Base-by-base conservation (phyloP, 2,329 filamentous ascomycete genomes). In the Arthrobotrys megalospora region DNA sequence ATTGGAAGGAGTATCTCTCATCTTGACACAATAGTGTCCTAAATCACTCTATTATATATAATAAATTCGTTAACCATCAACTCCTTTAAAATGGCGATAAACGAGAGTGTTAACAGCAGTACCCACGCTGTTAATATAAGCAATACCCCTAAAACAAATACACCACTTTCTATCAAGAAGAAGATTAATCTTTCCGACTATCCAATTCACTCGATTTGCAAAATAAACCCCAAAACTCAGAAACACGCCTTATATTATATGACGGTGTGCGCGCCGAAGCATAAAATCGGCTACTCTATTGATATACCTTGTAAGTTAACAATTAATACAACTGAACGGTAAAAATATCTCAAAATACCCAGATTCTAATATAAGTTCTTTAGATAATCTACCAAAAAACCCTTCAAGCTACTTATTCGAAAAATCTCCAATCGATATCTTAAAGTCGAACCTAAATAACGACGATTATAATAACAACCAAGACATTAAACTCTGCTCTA, bases 171-270 rank as follows among this genome's bases (percentile, higher is more conserved):
- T 6, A 38, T 6, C 24, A 52, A 53, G 34, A 53, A 53, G 1
- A 53, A 53, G n/a, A 32, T 12, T 6, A 14, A 21, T 7, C 21
- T n/a, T 32, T 53, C 50, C 28, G 28, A 34, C n/a, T 36, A 53
- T 19, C 50, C 24, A 53, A 34, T 53, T 24, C 50, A 34, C 24
- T 11, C 12, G 2, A 36, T 53, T 7, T 19, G 24, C 50, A 34
- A 53, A 53, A 53, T 53, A 34, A 36, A 53, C 50, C 50, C 50
- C 1, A 53, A 53, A 36, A 53, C 50, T 10, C 24, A 53, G 16
- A 53, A 53, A 11, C 50, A 24, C 28, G 28, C 50, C 12, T 53
- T 53, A 34, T 53, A 53, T 16, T 53, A 53, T 28, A 34, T 53
- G 24, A 53, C 50, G 8, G 12, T 53, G 5, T 53, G 24, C 8